Percentiles rank a stretch among this genome's conserved stretches.
phyloP scores from a whole-genome alignment of 2,329 filamentous ascomycete genomes.

The Cladorrhinum sp. region DNA sequence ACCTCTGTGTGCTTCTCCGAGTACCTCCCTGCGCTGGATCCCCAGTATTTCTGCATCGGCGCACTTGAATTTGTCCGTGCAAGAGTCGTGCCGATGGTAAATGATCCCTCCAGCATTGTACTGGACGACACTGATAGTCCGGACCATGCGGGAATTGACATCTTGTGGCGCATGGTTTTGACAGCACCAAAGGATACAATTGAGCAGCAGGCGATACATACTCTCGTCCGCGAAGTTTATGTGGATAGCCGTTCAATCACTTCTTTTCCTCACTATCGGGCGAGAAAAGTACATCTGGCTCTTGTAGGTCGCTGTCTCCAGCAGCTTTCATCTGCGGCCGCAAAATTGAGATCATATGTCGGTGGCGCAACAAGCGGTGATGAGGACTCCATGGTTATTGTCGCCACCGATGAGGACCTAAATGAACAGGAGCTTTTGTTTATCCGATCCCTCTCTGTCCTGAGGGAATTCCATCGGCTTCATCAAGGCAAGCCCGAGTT shows the following conservation, averaged over 20 bases:
- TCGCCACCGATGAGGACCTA: conserved; percentile 46
- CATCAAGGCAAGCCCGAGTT: conserved; percentile 61
- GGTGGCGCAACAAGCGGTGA: conserved; percentile 44
- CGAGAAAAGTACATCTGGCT: conserved; percentile 61
- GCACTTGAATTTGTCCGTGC: conserved; percentile 62
- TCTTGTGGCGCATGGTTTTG: conserved; percentile 81
- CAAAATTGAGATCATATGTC: conserved; percentile 49
- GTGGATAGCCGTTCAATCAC: conserved; percentile 55
- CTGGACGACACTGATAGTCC: conserved; percentile 52
- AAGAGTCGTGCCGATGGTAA: conserved; percentile 46
- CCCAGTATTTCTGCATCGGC: conserved; percentile 58
- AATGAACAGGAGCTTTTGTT: conserved; percentile 61
- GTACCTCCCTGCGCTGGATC: conserved; percentile 56
- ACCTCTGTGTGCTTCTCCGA: conserved; percentile 51
- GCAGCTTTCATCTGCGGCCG: conserved; percentile 64
- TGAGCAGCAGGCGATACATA: conserved; percentile 64
- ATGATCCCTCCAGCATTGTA: conserved; percentile 42
- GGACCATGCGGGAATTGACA: conserved; percentile 57
- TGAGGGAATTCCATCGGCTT: conserved; percentile 64
- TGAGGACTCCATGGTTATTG: conserved; percentile 52
- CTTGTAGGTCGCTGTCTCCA: conserved; percentile 71
- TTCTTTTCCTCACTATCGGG: conserved; percentile 47
- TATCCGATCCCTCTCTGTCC: conserved; percentile 64
- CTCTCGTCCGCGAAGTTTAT: conserved; percentile 70
- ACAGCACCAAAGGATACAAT: conserved; percentile 63